phyloP scores from a whole-genome alignment of 1,284 basidiomycete genomes.

The Cutaneotrichosporon arboriforme region DNA sequence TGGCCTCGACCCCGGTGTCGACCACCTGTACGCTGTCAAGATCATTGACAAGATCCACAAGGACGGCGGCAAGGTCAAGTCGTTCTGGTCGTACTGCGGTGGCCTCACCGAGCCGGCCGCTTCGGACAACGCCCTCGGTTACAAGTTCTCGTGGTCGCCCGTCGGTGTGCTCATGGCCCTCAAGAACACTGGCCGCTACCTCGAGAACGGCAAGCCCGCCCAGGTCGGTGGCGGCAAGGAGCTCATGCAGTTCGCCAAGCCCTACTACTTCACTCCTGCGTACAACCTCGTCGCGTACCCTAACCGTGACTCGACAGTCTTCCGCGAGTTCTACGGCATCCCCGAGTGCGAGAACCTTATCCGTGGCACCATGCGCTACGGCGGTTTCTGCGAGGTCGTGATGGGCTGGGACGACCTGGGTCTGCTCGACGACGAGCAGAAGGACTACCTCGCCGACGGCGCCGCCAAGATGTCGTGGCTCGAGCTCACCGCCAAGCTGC shows the following conservation, averaged over 20 bases:
- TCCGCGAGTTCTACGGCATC: slow-evolving; percentile 79
- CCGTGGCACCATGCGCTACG: slow-evolving; percentile 90
- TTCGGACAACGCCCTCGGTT: slow-evolving; percentile 91
- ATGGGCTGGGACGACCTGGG: slow-evolving; percentile 81
- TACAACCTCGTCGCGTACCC: slow-evolving; percentile 97
- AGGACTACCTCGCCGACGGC: slow-evolving; percentile 68
- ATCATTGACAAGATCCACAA: slow-evolving; percentile 90
- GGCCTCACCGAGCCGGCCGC: slow-evolving; percentile 82
- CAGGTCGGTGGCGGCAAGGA: slow-evolving; percentile 59
- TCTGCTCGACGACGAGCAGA: slow-evolving; percentile 70
- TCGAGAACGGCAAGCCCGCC: slow-evolving; percentile 61
- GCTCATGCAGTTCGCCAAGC: slow-evolving; percentile 80
- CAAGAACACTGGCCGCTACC: slow-evolving; percentile 84
- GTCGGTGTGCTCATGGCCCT: slow-evolving; percentile 92
- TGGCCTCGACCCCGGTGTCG: slow-evolving; percentile 67
- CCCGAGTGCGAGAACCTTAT: slow-evolving; percentile 90
- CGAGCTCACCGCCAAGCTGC: slow-evolving; percentile 73
- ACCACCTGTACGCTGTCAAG: slow-evolving; percentile 95
- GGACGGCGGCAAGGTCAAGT: slow-evolving; percentile 91
- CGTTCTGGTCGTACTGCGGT: slow-evolving; percentile 95
- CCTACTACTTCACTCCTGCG: slow-evolving; percentile 92
- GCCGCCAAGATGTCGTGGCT: slow-evolving; percentile 64
- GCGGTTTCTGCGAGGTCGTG: slow-evolving; percentile 98
- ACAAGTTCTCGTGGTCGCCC: slow-evolving; percentile 99
- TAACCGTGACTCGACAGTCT: slow-evolving; percentile 90